Evolutionary conservation across 2,329 filamentous ascomycete genomes (phyloP), one percentile per base, ranked within the genome.

Genomic region (Leptographium flavum): DNA sequence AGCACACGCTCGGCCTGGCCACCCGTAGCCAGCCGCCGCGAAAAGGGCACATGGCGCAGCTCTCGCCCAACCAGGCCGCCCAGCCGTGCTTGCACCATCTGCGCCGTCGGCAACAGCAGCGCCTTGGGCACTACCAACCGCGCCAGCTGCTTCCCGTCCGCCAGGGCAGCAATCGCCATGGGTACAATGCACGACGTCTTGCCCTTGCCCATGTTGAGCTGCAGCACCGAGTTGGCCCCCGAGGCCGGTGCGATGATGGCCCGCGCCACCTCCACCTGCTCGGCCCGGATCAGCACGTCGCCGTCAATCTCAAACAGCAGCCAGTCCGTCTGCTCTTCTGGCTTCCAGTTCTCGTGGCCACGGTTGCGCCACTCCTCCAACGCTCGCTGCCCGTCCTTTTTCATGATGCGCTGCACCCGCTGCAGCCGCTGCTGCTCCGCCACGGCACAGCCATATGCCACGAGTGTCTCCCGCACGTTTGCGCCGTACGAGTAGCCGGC

Each of bases 191-290:
- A 67, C 0, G 70, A 74, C 0, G 74, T 77, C 50, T 54, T 55
- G 61, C 71, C 71, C 60, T 79, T 68, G 0, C 79, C 79, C 78
- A 83, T 83, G 49, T 81, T 76, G 58, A 83, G 69, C 49, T 83
- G 79, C 1, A 81, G 51, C 0, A 82, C 74, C 0, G 76, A 76
- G 48, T 81, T 82, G 0, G 58, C 50, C 0, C 62, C 60, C 0
- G 71, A 74, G 0, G 53, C 45, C 0, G 79, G 79, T 0, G 59
- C 59, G 2, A 79, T 76, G 17, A 74, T 84, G 0, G 75, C 73
- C 2, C 62, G 51, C 0, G 80, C 79, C 7, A 85, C 78, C 5
- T 76, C 66, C 1, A 80, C 65, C 50, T 85, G 80, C 3, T 73
- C 70, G 0, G 66, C 61, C 0, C 81, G 70, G 43, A 85, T 76